A percentile compares a stretch with the other conserved stretches of the same genome.
These are phyloP conservation scores for Bonia amplexicaulis DNA, from an alignment of 176 grass and related monocot species.

Conservation along the genomic window DNA sequence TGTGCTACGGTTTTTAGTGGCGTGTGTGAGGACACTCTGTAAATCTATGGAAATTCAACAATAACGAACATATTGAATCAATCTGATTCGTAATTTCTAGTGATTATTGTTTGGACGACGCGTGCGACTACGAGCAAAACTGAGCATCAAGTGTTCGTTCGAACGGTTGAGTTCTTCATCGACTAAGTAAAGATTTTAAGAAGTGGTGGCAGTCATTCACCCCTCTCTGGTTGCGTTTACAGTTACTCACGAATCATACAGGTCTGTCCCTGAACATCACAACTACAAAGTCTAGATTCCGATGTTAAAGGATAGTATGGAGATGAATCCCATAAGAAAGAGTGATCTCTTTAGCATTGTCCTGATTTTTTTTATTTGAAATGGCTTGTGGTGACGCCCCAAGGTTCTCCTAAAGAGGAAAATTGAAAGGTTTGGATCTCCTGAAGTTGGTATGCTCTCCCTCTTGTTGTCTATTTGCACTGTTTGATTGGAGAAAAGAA, in stretches of 20 bases:
- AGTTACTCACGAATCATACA: neutral
- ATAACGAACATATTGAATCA: no score
- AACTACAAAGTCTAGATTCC: neutral
- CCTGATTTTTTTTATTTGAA: neutral
- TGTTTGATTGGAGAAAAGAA: slow-evolving; percentile 11
- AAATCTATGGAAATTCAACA: no score
- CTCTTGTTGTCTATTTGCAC: neutral
- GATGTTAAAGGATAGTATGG: neutral
- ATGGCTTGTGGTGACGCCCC: neutral
- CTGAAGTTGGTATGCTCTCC: neutral
- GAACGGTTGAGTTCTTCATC: no score
- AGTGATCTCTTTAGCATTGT: neutral
- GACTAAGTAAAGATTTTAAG: no score
- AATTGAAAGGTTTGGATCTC: neutral
- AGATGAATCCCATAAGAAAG: neutral
- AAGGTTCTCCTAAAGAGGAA: neutral
- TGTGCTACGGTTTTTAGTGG: no score
- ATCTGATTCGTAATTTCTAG: no score
- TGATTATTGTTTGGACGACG: no score
- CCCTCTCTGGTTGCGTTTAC: no score
- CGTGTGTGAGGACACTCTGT: no score
- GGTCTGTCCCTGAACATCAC: neutral
- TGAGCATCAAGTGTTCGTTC: no score
- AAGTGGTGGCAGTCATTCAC: no score
- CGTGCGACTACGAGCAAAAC: no score